Evolutionary conservation across 2,329 filamentous ascomycete genomes (phyloP), one percentile per base, ranked within the genome.

Genomic region (Colletotrichum liriopes): DNA sequence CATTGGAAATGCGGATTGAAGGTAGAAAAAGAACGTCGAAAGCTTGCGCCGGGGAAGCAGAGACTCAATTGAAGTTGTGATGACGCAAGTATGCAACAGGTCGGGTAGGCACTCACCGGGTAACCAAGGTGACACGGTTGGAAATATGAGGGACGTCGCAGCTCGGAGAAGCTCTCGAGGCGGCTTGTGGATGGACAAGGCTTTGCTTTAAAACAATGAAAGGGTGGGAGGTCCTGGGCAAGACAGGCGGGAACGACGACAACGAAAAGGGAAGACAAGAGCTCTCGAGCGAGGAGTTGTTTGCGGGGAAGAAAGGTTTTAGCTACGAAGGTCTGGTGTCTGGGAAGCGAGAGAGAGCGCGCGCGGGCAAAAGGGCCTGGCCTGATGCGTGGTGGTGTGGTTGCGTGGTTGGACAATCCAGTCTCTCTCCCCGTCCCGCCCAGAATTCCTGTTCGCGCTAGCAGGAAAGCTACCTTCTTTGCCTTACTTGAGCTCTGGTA

Each of bases 291-390:
- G 61, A 59, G 32, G 39, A 71, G 47, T 45, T 65, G 71, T 62
- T 66, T 71, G 71, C 67, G 71, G 71, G 71, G 71, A 71, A 71
- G 67, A 39, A 62, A 73, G 71, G 71, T 73, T 73, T 73, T 73
- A 73, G 71, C 61, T 73, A 65, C 55, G 60, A 23, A 54, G 43
- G 37, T 60, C 37, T 66, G 62, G 26, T 63, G 35, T 60, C 55
- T 61, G 71, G 60, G 45, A 56, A 39, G 69, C 51, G 51, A 47
- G 52, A 29, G 49, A 41, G 52, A 51, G 59, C 49, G 45, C 45
- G 67, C 62, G 62, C 61, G 43, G 61, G 62, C 62, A 70, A 66
- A 52, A 37, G 35, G 47, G 59, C 58, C 69, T 63, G 58, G 58
- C 32, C 64, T 71, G 68, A 58, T 65, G 60, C 55, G 65, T 49